Evolutionary conservation across 345 rosid species (phyloP), one percentile per base, ranked within the genome.

Genomic region (Schrenkiella parvula): DNA sequence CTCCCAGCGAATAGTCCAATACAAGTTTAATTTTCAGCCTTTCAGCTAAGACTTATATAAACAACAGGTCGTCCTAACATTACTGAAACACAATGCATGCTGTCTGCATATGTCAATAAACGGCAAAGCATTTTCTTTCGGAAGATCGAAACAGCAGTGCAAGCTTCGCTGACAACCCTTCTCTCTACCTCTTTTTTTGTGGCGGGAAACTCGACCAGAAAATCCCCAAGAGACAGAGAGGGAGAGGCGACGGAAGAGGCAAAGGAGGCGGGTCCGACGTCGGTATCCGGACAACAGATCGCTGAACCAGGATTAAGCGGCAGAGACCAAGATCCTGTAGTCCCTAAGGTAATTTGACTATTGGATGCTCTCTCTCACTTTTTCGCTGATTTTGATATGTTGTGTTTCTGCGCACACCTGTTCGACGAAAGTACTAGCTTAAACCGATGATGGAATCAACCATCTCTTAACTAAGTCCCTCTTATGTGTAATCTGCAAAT

Each of bases 341-440:
- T 82, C 43, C 97, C 95, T 1, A 87, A 82, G 89, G 97, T 85
- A 12, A 9, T 68, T 62, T n/a, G 1, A 8, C 1, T 28, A 39
- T 1, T 53, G 5, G 54, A 10, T 15, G 8, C 2, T 38, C 13
- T n/a, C 14, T 6, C n/a, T 15, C 8, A 9, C 3, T 4, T 8
- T 1, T 8, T 22, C 4, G 0, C 0, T 41, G 1, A 0, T 43
- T 31, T 46, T 14, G 8, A 10, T 69, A 3, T n/a, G 25, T 17
- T 56, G 41, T 44, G 17, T 5, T 44, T n/a, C 5, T 46, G n/a
- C 22, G 81, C 63, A 37, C 74, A 48, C 79, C 48, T 80, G 85
- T 78, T 79, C 48, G 88, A 78, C 54, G 64, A 56, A 64, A 68
- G 6, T 71, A 44, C 75, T 66, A 39, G 60, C 57, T 66, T 37